Percentiles rank a stretch among this genome's conserved stretches.
These are phyloP conservation scores for Stipa capillata DNA, from an alignment of 176 grass and related monocot genomes.

Conservation along the genomic window DNA sequence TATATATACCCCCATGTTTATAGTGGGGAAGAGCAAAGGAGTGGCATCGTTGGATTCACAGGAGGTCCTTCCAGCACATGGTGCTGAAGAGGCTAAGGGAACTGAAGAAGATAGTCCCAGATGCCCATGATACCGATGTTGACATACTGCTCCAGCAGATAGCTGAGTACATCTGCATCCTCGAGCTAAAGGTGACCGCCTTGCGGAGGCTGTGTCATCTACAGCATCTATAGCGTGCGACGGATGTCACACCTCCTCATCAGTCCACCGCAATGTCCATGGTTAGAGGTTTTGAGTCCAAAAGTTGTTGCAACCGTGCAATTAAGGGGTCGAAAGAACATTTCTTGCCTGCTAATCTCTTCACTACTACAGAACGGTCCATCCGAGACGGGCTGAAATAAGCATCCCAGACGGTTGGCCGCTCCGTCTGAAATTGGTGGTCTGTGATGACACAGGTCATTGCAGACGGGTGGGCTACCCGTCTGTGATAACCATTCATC, in stretches of 20 bases:
- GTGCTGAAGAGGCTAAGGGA: conserved; percentile 55
- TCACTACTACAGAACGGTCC: too few species aligned
- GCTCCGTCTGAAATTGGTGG: too few species aligned
- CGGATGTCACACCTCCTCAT: not conserved
- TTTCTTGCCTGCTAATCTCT: conserved; percentile 33
- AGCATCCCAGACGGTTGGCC: too few species aligned
- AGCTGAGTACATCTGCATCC: conserved; percentile 60
- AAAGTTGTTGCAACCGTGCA: conserved; percentile 29
- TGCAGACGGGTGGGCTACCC: too few species aligned
- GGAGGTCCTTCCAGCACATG: conserved; percentile 37
- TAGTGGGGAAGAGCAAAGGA: conserved; percentile 36
- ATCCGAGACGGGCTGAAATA: too few species aligned
- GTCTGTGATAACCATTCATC: too few species aligned
- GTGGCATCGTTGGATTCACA: not conserved
- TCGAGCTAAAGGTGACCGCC: conserved; percentile 51
- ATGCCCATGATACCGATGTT: conserved; percentile 11
- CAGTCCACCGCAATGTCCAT: not conserved
- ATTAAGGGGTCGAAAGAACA: not conserved
- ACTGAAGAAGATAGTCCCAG: conserved; percentile 66
- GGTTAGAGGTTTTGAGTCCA: conserved; percentile 30
- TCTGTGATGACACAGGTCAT: too few species aligned
- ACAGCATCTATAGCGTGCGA: conserved; percentile 32
- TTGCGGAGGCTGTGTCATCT: conserved; percentile 50
- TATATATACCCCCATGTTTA: conserved; percentile 44
- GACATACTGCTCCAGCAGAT: conserved; percentile 48